These are phyloP conservation scores for Epichloe coenophiala DNA, from an alignment of 2,329 filamentous ascomycete genomes.

Conservation along the genomic window DNA sequence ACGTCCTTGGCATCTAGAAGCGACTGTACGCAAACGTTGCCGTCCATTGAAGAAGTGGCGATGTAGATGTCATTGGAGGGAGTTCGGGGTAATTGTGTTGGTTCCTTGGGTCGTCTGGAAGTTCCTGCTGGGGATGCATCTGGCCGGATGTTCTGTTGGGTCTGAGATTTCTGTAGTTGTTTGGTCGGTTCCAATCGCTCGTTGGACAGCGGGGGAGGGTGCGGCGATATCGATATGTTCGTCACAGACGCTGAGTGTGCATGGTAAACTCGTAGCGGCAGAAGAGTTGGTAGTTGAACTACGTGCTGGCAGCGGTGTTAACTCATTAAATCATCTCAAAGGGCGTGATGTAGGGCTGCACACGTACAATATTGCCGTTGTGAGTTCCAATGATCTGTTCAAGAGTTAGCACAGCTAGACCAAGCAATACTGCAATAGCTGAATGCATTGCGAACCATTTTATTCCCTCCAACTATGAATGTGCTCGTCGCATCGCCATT, in stretches of 20 bases:
- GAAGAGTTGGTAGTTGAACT: conserved; percentile 68
- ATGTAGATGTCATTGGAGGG: conserved; percentile 89
- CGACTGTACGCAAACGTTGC: conserved; percentile 85
- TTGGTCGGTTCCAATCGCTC: conserved; percentile 28
- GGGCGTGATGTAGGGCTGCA: background rate
- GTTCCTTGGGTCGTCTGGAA: conserved; percentile 38
- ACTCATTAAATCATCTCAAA: background rate
- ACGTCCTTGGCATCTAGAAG: conserved; percentile 82
- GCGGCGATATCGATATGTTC: conserved; percentile 79
- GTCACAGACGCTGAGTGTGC: conserved; percentile 89
- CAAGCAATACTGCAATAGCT: conserved; percentile 7
- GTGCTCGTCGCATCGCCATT: conserved; percentile 91
- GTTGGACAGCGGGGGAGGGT: conserved; percentile 44
- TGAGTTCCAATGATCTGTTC: conserved; percentile 79
- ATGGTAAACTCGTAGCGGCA: conserved; percentile 73
- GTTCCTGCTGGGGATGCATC: conserved; percentile 33
- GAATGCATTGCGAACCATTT: conserved; percentile 55
- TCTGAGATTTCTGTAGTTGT: conserved; percentile 21
- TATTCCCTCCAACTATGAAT: conserved; percentile 84
- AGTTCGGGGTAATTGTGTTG: conserved; percentile 49
- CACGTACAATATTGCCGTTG: conserved; percentile 83
- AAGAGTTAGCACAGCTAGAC: conserved; percentile 13
- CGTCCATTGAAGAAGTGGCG: conserved; percentile 87
- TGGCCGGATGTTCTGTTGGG: conserved; percentile 18
- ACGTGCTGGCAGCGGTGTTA: conserved; percentile 49